Conservation (phyloP, 495 filamentous ascomycete species). For the Penicillium goetzii region DNA sequence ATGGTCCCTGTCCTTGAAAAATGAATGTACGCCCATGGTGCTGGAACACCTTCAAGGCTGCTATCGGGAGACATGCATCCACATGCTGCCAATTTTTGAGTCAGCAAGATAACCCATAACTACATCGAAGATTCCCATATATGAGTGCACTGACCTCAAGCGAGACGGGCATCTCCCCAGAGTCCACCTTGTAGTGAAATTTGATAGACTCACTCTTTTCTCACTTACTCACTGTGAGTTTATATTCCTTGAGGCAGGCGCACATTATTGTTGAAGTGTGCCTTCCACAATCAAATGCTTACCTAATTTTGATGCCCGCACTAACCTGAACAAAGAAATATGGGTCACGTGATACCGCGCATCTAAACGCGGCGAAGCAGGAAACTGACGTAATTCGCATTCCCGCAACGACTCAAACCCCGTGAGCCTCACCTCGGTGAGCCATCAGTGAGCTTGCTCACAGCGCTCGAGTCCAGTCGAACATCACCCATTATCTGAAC, state of each 20-base stretch:
- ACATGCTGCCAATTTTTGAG: conserved; percentile 40
- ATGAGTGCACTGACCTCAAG: conserved; percentile 40
- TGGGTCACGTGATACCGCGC: conserved; percentile 38
- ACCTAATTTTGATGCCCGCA: conserved; percentile 3
- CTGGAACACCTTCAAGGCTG: conserved; percentile 40
- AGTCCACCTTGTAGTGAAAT: conserved; percentile 22
- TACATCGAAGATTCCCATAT: background rate
- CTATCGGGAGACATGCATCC: conserved; percentile 53
- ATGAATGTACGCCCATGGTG: conserved; percentile 34
- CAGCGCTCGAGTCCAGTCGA: conserved; percentile 7
- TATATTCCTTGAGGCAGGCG: background rate
- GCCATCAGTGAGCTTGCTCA: conserved; percentile 3
- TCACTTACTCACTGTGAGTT: background rate
- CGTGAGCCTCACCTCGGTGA: conserved; percentile 13
- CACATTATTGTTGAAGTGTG: conserved; percentile 12
- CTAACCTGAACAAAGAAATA: conserved; percentile 28
- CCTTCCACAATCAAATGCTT: conserved; percentile 13
- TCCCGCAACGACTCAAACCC: conserved; percentile 18
- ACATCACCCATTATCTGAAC: conserved; percentile 10
- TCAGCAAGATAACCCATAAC: conserved; percentile 14
- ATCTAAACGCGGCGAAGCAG: conserved; percentile 18
- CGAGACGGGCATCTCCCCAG: conserved; percentile 36
- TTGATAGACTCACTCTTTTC: conserved; percentile 14
- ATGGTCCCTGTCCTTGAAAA: conserved; percentile 49
- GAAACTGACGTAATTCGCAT: conserved; percentile 6